phyloP scores from a whole-genome alignment of 208 protist genomes.

The Wallacemonas collosoma region DNA sequence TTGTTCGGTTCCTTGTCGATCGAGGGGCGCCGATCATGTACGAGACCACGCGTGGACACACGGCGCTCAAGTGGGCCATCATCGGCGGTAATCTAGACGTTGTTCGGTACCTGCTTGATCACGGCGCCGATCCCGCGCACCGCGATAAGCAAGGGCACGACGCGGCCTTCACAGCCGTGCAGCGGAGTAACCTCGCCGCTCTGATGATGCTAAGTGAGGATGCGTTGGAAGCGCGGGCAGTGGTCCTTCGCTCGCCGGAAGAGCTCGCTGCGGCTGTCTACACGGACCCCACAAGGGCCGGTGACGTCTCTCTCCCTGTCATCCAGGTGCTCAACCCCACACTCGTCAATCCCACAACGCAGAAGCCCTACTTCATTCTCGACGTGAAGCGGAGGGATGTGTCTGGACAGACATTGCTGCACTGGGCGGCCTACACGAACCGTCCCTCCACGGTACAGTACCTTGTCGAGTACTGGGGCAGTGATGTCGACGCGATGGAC shows the following conservation, averaged over 20 bases:
- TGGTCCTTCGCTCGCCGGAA: slow-evolving; percentile 16
- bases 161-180: slow-evolving; percentile 65
- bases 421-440: slow-evolving; percentile 81
- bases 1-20: slow-evolving; percentile 78
- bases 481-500: slow-evolving; percentile 49
- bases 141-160: slow-evolving; percentile 63
- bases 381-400: slow-evolving; percentile 48
- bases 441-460: slow-evolving; percentile 59
- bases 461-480: slow-evolving; percentile 66
- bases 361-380: slow-evolving; percentile 43
- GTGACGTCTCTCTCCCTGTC: not conserved
- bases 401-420: slow-evolving; percentile 68
- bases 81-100: slow-evolving; percentile 45
- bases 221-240: slow-evolving; percentile 9
- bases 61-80: slow-evolving; percentile 67
- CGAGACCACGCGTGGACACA: slow-evolving; percentile 58
- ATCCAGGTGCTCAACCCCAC: not conserved
- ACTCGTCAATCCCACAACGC: slow-evolving; percentile 21
- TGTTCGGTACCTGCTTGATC: slow-evolving; percentile 61
- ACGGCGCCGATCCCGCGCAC: slow-evolving; percentile 56
- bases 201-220: slow-evolving; percentile 66
- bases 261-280: slow-evolving; percentile 19
- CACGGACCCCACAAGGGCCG: not conserved
- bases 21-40: slow-evolving; percentile 44
- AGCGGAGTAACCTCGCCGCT: slow-evolving; percentile 45